These are phyloP conservation scores for Selaginella moellendorffii DNA, from an alignment of 75 land plant genomes.

Conservation along the genomic window DNA sequence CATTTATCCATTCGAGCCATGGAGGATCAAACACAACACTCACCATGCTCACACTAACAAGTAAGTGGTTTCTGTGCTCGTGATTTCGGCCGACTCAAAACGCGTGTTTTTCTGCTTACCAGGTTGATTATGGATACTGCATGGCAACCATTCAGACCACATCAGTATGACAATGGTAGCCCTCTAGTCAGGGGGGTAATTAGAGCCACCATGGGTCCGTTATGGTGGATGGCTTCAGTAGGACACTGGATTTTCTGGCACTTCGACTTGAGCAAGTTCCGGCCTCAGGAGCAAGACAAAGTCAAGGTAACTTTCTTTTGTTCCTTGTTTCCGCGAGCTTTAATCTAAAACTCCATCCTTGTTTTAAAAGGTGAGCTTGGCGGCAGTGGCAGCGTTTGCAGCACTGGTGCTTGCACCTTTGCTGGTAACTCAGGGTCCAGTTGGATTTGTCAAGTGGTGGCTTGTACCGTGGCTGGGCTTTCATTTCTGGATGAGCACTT, in stretches of 20 bases:
- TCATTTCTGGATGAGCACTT: slow-evolving; percentile 20
- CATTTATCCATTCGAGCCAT: slow-evolving; percentile 17
- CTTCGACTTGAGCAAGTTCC: slow-evolving; percentile 7
- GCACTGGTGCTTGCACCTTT: slow-evolving; percentile 7
- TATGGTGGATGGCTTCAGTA: slow-evolving; percentile 14
- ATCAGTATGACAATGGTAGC: neutral
- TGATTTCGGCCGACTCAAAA: neutral
- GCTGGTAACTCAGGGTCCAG: slow-evolving; percentile 3
- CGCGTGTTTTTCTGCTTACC: neutral
- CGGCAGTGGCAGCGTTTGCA: slow-evolving; percentile 13
- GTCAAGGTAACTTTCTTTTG: neutral
- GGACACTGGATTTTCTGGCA: slow-evolving; percentile 12
- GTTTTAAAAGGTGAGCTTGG: slow-evolving; percentile 11
- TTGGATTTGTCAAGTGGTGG: slow-evolving; percentile 16
- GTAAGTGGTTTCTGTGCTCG: neutral
- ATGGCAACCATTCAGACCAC: slow-evolving; percentile 15
- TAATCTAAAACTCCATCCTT: no score
- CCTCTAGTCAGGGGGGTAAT: neutral
- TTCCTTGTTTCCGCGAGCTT: no score
- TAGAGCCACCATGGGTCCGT: slow-evolving; percentile 12
- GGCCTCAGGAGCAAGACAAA: neutral
- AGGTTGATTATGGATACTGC: slow-evolving; percentile 15
- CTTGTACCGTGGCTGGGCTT: slow-evolving; percentile 13
- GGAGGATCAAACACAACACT: slow-evolving; percentile 17
- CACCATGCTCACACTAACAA: slow-evolving; percentile 19